Base-by-base conservation (phyloP, 352 stramenopile genomes). In the Globisporangium cederbergense region DNA sequence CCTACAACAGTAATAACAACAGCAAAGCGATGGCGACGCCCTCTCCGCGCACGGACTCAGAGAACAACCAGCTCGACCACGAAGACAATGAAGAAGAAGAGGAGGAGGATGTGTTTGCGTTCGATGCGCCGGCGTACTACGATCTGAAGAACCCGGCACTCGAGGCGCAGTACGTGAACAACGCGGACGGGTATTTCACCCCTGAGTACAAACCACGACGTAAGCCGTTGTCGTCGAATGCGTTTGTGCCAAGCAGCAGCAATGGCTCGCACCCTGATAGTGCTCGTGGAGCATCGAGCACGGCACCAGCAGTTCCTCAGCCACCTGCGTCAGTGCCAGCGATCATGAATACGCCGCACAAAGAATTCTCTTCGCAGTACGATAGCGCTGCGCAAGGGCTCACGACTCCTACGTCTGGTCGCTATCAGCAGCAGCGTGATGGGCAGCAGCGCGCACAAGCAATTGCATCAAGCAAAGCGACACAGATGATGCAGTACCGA, bases 101-200 rank as follows among this genome's bases (percentile, higher is more conserved):
- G 30, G 78, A 89, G 13, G 83, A 91, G 40, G 83, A 89, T 52
- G 79, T 77, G 62, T 93, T 95, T 64, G 49, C 72, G 40, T 95
- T 95, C 62, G 78, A 95, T 59, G 86, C 86, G 38, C 86, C 86
- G 28, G 76, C 79, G 42, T 95, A 91, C 67, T 95, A 93, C 76
- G 86, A 95, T 64, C 73, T 95, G 20, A 82, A 82, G 65, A 83
- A 93, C 61, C 82, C 83, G 25, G 71, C 78, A 58, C 70, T 85
- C 28, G 86, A 95, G 71, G 75, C 62, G 46, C 77, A 68, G 60
- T 95, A 95, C 67, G 81, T 95, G 38, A 93, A 93, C 74, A 93
- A 95, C 58, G 83, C 86, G 10, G 86, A 95, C 61, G 86, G 83
- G 8, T 95, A 95, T 65, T 95, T 95, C 51, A 62, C 53, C 5